phyloP scores from a whole-genome alignment of 768 basidiomycete species.

The Boletus fagicola region DNA sequence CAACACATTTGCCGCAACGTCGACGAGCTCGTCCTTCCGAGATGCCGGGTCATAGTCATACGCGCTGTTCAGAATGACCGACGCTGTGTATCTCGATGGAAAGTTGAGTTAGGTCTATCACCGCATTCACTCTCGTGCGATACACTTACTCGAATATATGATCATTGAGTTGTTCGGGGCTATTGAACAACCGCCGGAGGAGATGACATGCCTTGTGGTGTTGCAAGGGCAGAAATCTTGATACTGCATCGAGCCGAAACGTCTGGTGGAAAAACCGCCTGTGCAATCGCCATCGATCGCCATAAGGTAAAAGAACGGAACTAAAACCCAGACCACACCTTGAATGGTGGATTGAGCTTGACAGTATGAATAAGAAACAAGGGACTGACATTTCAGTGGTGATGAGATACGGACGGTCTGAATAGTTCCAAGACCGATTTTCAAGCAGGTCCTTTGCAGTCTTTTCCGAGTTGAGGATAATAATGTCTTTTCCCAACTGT shows the following conservation, averaged over 20 bases:
- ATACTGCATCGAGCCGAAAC: neutral
- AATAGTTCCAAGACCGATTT: neutral
- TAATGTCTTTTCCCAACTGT: slow-evolving; percentile 2
- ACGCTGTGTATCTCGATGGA: neutral
- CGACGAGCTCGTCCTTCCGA: neutral
- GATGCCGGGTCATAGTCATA: neutral
- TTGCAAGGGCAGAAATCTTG: neutral
- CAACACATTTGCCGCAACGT: neutral
- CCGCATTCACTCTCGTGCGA: neutral
- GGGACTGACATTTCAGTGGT: neutral
- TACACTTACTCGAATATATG: neutral
- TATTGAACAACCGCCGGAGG: neutral
- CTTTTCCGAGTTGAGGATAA: slow-evolving; percentile 7
- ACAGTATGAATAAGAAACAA: neutral
- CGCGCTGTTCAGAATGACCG: neutral
- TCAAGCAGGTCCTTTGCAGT: neutral
- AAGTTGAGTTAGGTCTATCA: neutral
- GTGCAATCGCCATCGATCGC: too few species aligned
- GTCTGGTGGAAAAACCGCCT: neutral
- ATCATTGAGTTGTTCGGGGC: neutral
- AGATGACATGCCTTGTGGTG: neutral
- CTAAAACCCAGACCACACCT: neutral
- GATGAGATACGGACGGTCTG: neutral
- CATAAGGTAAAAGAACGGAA: neutral
- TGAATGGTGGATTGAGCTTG: neutral